Conservation (phyloP, 768 basidiomycete genomes). For the Trametes coccinea region DNA sequence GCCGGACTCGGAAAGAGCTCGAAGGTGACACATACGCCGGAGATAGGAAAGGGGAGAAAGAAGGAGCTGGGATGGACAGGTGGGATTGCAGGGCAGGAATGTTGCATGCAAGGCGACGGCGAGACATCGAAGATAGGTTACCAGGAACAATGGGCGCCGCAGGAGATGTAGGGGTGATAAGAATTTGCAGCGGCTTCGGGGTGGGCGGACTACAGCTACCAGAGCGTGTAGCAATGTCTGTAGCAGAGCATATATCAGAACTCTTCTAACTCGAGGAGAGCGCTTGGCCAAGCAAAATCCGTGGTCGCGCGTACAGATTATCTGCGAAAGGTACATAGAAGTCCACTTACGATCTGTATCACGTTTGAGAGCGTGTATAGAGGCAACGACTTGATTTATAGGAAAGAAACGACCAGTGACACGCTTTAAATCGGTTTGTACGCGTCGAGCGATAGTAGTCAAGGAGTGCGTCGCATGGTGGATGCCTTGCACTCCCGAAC, state of each 20-base stretch:
- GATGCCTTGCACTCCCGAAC: background rate
- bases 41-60: background rate
- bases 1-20: background rate
- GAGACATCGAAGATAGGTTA: slow-evolving; percentile 14
- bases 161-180: slow-evolving; percentile 6
- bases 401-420: slow-evolving; percentile 12
- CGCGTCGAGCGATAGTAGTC: slow-evolving; percentile 13
- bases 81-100: slow-evolving; percentile 14
- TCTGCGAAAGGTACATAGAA: background rate
- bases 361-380: slow-evolving; percentile 8
- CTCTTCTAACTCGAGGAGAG: background rate
- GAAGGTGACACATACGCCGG: background rate
- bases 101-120: slow-evolving; percentile 15
- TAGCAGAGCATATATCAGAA: background rate
- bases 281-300: background rate
- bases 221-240: background rate
- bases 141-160: background rate
- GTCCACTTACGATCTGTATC: background rate
- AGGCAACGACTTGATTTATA: slow-evolving; percentile 9
- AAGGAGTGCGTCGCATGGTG: background rate
- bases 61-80: slow-evolving; percentile 5
- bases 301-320: background rate
- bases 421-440: slow-evolving; percentile 15
- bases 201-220: background rate
- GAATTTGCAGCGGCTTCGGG: background rate